Base-by-base conservation (phyloP, 129 eudicot species). In the Centaurea solstitialis region DNA sequence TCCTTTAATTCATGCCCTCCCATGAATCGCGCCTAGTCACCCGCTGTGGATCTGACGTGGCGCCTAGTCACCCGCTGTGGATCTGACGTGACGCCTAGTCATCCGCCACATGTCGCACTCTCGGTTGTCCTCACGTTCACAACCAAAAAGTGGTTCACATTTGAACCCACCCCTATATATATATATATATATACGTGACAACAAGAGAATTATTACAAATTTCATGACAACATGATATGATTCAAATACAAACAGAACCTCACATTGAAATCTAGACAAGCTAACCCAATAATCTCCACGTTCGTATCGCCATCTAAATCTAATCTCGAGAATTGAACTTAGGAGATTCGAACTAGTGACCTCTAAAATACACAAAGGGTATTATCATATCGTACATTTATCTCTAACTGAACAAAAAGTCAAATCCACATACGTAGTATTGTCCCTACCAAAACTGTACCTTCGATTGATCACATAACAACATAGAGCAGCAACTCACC, bases 361-460 rank as follows among this genome's bases (percentile, higher is more conserved):
- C 64, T 57, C 9, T 57, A 57, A 57, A 57, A 4, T 50, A 50
- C n/a, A 30, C 37, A 23, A 35, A 45, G 28, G 17, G 7, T 3
- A 23, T 6, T 11, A 70, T 41, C 18, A 65, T 39, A 74, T 41
- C 18, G 73, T 39, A 74, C 68, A 15, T 10, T 73, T 3, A 81
- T 74, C 85, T 81, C 80, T 80, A 24, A 65, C 41, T 4, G 38
- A 75, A 74, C 62, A 47, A 74, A 66, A 12, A 76, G 69, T 39
- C 85, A 82, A 69, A 23, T 65, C 22, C 68, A 45, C 53, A 3
- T 33, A 45, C 53, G 1, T 33, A 23, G 47, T 75, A 35, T 57
- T 6, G 1, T n/a, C 39, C 72, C 86, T 70, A 70, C 81, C 86
- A 70, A 82, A 82, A 82, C 73, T 82, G 81, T 59, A 76, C 86